Evolutionary conservation across 1,284 basidiomycete species (phyloP), one percentile per base, ranked within the genome.

Genomic region (Trichosporon sp.): DNA sequence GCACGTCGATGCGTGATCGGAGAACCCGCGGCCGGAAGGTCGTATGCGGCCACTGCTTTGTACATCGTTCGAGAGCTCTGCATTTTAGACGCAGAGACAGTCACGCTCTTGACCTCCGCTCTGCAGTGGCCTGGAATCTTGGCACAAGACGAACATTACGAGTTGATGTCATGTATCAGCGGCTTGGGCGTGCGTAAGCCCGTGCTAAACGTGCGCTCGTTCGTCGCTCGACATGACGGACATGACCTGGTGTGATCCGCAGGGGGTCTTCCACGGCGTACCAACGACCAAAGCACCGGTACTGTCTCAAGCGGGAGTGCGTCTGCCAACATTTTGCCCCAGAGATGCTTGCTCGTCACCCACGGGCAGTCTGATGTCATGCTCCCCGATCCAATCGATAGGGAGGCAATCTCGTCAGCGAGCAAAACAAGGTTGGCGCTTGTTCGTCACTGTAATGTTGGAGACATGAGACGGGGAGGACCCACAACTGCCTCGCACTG

Each of bases 141-240:
- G 43, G 43, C 4, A 46, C 40, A n/a, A 11, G 4, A 5, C 43
- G 16, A n/a, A 46, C 43, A 46, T 46, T 46, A 46, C 43, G 43
- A 46, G 43, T 11, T 6, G 26, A 26, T 1, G 14, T 46, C 14
- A 46, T 46, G 43, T n/a, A 46, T n/a, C 43, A 14, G 43, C 43
- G 16, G 4, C 16, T 14, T 3, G n/a, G n/a, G 43, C 43, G 43
- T 46, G 43, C 43, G 43, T 54, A 54, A 54, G 51, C 38, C 11
- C 11, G 38, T 40, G 6, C 35, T 7, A 40, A 3, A 12, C 51
- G 21, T 26, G 51, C 51, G 19, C n/a, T 54, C 10, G 21, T 54
- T 54, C n/a, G 51, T 26, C 51, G 51, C n/a, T 54, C 51, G 43
- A 46, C 43, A 54, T 54, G 19, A 54, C n/a, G 51, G 19, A 54